Evolutionary conservation across 1,139 yeast genomes (phyloP), one percentile per base, ranked within the genome.

Genomic region (Suhomyces kunorum): DNA sequence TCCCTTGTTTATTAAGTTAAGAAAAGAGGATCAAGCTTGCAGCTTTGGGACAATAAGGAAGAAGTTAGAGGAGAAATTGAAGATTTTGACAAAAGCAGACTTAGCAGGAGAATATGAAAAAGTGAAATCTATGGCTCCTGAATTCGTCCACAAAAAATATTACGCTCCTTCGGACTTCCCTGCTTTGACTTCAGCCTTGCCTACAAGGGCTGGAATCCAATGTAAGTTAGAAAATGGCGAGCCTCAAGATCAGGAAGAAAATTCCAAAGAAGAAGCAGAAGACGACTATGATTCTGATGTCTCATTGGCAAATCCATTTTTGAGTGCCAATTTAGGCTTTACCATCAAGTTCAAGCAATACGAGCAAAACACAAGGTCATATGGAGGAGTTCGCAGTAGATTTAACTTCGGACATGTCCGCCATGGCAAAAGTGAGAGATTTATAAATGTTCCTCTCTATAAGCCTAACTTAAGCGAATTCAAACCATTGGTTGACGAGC

Each of bases 1-100:
- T 3, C 97, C 98, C 2, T 78, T 87, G 51, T 83, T 88, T 54
- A 68, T 88, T 28, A 74, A 81, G 0, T 56, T 87, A 18, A 62
- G 74, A 5, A 68, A 64, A 22, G 83, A 82, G 40, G 60, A 70
- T 2, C 71, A 66, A 5, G 71, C 78, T 9, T 46, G 44, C 16
- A 63, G 71, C 34, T 80, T 77, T 55, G 83, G 82, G 2, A 54
- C 59, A 1, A 78, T 88, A 19, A 63, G 83, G 46, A 58, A 61
- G 14, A 84, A 84, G 53, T 53, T 87, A 28, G 80, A 80, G 42
- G 61, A 64, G n/a, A 47, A 49, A 0, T 56, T 53, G 1, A 62
- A 56, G 26, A 35, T 58, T 4, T 56, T 69, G 31, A 56, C 71
- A 3, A 52, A 45, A 4, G 48, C 54, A 17, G 59, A 63, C 38